phyloP scores from a whole-genome alignment of 1,284 basidiomycete genomes.

The Leccinum subrobustum region DNA sequence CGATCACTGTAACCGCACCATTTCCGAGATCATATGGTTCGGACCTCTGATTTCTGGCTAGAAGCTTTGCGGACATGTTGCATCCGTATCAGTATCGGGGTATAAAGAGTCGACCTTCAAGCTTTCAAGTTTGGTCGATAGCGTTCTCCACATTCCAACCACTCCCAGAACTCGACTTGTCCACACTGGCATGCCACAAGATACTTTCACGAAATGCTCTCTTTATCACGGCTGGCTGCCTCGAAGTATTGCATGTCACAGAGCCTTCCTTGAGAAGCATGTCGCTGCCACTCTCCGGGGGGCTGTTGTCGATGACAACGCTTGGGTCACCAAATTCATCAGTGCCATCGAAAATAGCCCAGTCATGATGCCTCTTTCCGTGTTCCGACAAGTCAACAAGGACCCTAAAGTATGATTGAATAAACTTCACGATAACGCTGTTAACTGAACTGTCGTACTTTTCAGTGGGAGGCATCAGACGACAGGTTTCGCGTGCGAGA shows the following conservation, averaged over 20 bases:
- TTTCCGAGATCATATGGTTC: no score
- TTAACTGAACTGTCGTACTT: background rate
- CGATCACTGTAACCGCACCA: no score
- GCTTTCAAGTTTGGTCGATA: background rate
- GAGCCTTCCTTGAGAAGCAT: slow-evolving; percentile 6
- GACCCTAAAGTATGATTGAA: slow-evolving; percentile 2
- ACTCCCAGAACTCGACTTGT: background rate
- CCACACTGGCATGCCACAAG: background rate
- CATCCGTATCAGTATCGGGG: background rate
- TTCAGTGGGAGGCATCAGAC: slow-evolving; percentile 3
- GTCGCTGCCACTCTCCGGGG: background rate
- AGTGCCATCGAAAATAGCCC: background rate
- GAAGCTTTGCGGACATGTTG: no score
- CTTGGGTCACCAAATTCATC: background rate
- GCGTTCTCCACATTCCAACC: background rate
- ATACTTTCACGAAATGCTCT: background rate
- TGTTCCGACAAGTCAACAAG: slow-evolving; percentile 9
- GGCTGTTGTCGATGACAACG: background rate
- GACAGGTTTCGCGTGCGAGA: background rate
- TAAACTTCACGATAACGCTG: background rate
- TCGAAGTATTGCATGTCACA: background rate
- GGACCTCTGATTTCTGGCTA: no score
- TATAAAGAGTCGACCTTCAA: background rate
- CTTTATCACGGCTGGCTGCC: slow-evolving; percentile 4
- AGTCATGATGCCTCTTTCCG: background rate